Conservation (phyloP, 73 alveolate species). For the Diophrys appendiculata region DNA sequence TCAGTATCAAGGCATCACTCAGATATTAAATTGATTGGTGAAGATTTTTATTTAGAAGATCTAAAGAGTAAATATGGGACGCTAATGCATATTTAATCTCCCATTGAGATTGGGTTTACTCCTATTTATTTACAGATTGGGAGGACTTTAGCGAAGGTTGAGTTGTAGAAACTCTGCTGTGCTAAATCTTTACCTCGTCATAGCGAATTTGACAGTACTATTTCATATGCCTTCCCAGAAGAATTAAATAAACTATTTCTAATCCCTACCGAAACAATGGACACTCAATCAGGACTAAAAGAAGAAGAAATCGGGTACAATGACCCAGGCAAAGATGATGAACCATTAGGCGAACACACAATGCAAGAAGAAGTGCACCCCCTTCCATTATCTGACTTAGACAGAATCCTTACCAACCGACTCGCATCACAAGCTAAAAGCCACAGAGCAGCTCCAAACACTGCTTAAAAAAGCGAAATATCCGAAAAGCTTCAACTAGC, state of each 20-base stretch:
- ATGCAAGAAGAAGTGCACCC: no score
- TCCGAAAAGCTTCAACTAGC: no score
- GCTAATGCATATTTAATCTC: slow-evolving; percentile 21
- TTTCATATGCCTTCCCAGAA: neutral
- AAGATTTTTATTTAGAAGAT: slow-evolving; percentile 12
- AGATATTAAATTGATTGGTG: slow-evolving; percentile 18
- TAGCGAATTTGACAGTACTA: neutral
- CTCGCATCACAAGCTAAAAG: no score
- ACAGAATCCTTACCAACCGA: no score
- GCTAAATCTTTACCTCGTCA: neutral
- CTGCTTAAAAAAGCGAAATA: no score
- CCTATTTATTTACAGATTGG: neutral
- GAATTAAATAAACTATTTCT: neutral
- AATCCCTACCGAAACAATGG: neutral
- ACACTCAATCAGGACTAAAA: neutral
- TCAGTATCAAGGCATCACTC: slow-evolving; percentile 85
- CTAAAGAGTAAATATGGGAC: slow-evolving; percentile 79
- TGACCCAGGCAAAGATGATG: no score
- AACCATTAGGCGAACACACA: no score
- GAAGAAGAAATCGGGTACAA: neutral
- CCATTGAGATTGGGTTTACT: neutral
- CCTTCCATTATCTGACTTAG: no score
- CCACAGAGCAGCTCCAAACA: no score
- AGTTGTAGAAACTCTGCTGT: neutral
- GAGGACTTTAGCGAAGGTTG: neutral